Evolutionary conservation across 2,329 filamentous ascomycete genomes (phyloP), one percentile per base, ranked within the genome.

Genomic region (Aspergillus vadensis): DNA sequence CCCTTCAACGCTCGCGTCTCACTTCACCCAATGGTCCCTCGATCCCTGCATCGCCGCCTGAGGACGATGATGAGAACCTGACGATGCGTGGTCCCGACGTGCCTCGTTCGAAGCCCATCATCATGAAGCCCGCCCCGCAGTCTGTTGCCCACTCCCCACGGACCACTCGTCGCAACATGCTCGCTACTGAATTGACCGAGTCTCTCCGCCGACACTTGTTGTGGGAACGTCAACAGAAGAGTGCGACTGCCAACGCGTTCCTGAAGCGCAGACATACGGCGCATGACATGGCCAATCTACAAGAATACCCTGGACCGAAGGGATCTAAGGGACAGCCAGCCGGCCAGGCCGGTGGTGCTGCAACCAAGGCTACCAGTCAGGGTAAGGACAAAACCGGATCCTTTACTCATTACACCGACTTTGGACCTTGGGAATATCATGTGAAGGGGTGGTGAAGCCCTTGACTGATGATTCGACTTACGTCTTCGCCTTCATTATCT

Each of bases 191-290:
- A 79, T 82, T 99, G 57, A 97, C 94, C 2, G 92, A 97, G 74
- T 96, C 92, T 21, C 87, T 99, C 3, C 88, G 95, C 21, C 91
- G 92, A 68, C 91, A 97, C 70, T 87, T 99, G 15, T 85, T 98
- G 15, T 96, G 92, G 91, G 95, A 99, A 76, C 89, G 95, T 55
- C 92, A 96, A 72, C 94, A 98, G 73, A 96, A 95, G 84, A 92
- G 91, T 61, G 90, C 91, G 36, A 94, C 92, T 7, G 91, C 89
- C 70, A 93, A 94, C 65, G 92, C 93, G 1, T 91, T 94, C 57
- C 83, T 97, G 60, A 96, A 97, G 82, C 87, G 94, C 64, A 85
- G 92, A 61, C 92, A 97, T 74, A 97, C 93, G 19, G 91, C 94
- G 2, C 91, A 94, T 66, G 93, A 97, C 72, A 88, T 97, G 64